A percentile compares a stretch with the other conserved stretches of the same genome.
Evolutionary conservation across 164 flowering plant genomes (phyloP).

Genomic region (Magnolia sinica): DNA sequence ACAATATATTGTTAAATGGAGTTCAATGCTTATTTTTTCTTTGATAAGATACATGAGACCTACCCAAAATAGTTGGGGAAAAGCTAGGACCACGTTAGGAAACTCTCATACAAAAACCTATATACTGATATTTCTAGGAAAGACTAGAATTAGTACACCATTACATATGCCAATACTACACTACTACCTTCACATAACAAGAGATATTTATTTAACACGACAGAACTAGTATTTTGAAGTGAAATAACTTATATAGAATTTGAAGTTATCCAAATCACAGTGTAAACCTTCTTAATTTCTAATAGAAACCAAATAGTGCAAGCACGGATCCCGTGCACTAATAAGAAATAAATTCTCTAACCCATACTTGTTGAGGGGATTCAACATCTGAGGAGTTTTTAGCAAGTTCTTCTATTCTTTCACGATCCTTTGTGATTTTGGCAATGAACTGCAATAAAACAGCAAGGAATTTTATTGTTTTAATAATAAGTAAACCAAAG

Average conservation of each 20-base stretch:
- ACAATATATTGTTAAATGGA: no score
- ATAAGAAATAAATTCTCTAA: background rate
- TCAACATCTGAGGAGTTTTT: slow-evolving; percentile 34
- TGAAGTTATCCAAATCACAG: no score
- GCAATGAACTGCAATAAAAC: slow-evolving; percentile 41
- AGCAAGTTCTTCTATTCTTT: slow-evolving; percentile 26
- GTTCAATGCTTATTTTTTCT: no score
- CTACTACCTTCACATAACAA: no score
- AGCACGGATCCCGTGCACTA: background rate
- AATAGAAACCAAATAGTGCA: background rate
- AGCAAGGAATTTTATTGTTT: background rate
- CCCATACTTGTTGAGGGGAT: slow-evolving; percentile 63
- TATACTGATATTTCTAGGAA: no score
- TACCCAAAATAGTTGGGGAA: no score
- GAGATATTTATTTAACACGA: no score
- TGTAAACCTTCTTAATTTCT: background rate
- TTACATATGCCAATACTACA: no score
- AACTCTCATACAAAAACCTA: no score
- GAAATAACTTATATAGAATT: background rate
- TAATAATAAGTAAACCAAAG: background rate
- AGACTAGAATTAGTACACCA: no score
- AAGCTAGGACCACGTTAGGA: no score
- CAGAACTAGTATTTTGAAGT: background rate
- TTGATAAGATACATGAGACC: no score
- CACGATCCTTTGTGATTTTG: slow-evolving; percentile 32